A percentile compares a stretch with the other conserved stretches of the same genome.
Evolutionary conservation across 495 filamentous ascomycete species (phyloP).

Genomic region (Neurospora intermedia): DNA sequence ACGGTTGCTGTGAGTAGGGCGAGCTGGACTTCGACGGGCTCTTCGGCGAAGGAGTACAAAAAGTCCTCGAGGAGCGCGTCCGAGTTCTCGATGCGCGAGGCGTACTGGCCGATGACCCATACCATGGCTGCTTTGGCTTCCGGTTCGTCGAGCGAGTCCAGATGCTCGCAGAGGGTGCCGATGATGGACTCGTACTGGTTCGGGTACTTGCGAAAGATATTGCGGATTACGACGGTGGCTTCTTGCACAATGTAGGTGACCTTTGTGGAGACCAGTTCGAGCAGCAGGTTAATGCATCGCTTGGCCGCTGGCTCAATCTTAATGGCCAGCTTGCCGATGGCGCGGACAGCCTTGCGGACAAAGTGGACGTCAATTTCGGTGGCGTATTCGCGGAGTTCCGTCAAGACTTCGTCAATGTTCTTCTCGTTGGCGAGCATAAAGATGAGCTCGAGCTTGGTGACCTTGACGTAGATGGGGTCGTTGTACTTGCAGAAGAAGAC

Average conservation of each 20-base stretch:
- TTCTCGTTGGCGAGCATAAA: slow-evolving; percentile 96
- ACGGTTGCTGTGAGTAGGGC: slow-evolving; percentile 95
- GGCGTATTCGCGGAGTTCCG: slow-evolving; percentile 93
- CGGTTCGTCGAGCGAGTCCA: slow-evolving; percentile 93
- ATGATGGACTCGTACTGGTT: slow-evolving; percentile 92
- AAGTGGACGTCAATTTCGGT: slow-evolving; percentile 99
- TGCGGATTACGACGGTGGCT: slow-evolving; percentile 95
- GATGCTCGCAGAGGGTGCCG: slow-evolving; percentile 88
- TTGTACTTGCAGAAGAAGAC: slow-evolving; percentile 99
- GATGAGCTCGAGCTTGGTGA: slow-evolving; percentile 98
- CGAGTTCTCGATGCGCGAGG: slow-evolving; percentile 97
- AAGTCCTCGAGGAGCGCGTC: slow-evolving; percentile 92
- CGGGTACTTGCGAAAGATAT: slow-evolving; percentile 95
- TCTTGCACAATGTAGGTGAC: slow-evolving; percentile 99
- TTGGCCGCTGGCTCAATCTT: slow-evolving; percentile 93
- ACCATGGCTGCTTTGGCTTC: slow-evolving; percentile 86
- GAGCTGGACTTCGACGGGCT: slow-evolving; percentile 49
- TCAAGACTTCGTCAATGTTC: slow-evolving; percentile 89
- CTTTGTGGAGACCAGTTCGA: slow-evolving; percentile 92
- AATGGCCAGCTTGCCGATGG: slow-evolving; percentile 95
- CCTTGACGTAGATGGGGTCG: slow-evolving; percentile 93
- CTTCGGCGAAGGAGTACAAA: slow-evolving; percentile 83
- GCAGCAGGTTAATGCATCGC: slow-evolving; percentile 85
- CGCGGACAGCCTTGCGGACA: slow-evolving; percentile 82
- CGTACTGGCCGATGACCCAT: slow-evolving; percentile 98